These are phyloP conservation scores for Diaporthe batatas DNA, from an alignment of 2,329 filamentous ascomycete genomes.

Conservation along the genomic window DNA sequence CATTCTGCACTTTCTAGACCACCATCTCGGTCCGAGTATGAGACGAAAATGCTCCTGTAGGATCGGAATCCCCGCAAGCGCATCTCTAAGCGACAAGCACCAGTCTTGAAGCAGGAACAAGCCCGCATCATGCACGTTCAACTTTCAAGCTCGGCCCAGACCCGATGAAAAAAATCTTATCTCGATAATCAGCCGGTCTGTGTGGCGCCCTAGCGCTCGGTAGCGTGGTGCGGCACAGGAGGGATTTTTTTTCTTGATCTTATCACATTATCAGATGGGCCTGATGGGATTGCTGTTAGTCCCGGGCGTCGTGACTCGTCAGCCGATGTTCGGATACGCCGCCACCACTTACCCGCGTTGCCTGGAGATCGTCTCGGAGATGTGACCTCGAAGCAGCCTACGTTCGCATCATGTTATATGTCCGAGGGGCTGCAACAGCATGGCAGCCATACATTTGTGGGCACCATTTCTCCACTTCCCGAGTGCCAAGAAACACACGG, in stretches of 20 bases:
- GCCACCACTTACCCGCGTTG: not conserved
- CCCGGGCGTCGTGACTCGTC: not conserved
- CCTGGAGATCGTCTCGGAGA: conserved; percentile 6
- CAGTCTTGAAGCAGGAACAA: conserved; percentile 13
- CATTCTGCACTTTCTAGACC: not conserved
- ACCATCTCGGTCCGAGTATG: conserved; percentile 9
- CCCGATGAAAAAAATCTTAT: conserved; percentile 26
- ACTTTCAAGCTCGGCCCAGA: not conserved
- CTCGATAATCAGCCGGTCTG: conserved; percentile 20
- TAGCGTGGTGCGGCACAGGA: conserved; percentile 3
- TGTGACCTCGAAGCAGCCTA: not conserved
- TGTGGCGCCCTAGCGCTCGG: not conserved
- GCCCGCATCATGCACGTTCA: not conserved
- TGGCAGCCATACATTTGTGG: not conserved
- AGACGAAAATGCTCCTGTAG: conserved; percentile 2
- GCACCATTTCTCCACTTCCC: not conserved
- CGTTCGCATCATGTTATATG: not conserved
- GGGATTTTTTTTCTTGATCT: conserved; percentile 6
- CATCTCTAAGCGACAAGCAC: conserved; percentile 16
- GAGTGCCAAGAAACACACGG: not conserved
- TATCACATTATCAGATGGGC: conserved; percentile 22
- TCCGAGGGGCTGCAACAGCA: not conserved
- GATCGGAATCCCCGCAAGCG: conserved; percentile 12
- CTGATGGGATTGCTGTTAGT: not conserved
- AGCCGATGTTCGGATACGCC: not conserved